Conservation (phyloP, 1,284 basidiomycete species). For the Polyporus tsugae region DNA sequence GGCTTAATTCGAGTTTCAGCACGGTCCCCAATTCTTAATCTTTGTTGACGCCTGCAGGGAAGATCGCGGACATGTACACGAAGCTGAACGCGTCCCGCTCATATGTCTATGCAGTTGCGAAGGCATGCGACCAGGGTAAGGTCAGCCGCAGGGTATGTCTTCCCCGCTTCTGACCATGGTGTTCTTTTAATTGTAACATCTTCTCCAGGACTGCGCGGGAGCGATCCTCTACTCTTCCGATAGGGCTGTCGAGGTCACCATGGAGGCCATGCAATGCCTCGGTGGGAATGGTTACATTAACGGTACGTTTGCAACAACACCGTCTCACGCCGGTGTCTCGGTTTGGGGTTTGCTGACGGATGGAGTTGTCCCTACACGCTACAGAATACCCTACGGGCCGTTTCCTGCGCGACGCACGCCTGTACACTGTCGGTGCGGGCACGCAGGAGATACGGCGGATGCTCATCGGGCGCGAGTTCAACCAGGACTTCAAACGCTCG, state of each 20-base stretch:
- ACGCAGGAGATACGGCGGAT: constrained; percentile 92
- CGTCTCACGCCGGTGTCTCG: not conserved
- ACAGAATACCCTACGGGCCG: constrained; percentile 91
- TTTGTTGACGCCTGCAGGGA: constrained; percentile 51
- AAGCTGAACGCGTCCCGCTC: constrained; percentile 88
- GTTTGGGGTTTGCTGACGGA: not conserved
- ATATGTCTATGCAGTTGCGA: constrained; percentile 93
- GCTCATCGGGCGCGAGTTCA: constrained; percentile 92
- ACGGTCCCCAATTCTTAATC: not conserved
- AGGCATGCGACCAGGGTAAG: constrained; percentile 86
- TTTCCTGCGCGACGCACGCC: constrained; percentile 82
- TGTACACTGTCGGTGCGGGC: constrained; percentile 92
- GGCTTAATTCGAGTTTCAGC: not conserved
- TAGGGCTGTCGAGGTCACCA: constrained; percentile 87
- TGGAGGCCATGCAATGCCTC: constrained; percentile 91
- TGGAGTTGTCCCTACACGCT: not conserved
- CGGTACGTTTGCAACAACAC: constrained; percentile 52
- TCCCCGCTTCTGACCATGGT: not conserved
- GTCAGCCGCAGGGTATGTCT: constrained; percentile 80
- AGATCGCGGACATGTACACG: constrained; percentile 96
- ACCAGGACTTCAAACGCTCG: constrained; percentile 63
- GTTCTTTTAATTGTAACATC: not conserved
- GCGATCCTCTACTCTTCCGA: constrained; percentile 93
- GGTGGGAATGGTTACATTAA: constrained; percentile 96
- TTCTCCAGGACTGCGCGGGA: constrained; percentile 85